Percentiles rank a stretch among this genome's conserved stretches.
Evolutionary conservation across 1,139 yeast genomes (phyloP).

Genomic region (Yamadazyma membranifaciens): DNA sequence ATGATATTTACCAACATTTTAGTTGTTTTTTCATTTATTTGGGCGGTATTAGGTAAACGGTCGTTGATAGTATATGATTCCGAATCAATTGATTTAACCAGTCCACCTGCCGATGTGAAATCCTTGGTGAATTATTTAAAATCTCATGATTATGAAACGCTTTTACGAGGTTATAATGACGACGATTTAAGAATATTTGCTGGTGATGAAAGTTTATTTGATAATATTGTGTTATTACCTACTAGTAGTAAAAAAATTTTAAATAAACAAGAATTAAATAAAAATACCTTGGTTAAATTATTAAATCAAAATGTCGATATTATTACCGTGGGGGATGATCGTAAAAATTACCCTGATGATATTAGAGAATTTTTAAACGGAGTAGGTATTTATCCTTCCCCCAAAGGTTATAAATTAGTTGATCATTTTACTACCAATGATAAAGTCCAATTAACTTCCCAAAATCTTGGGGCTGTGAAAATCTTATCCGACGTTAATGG

Average conservation of each 20-base stretch:
- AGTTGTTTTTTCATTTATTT: slow-evolving; percentile 9
- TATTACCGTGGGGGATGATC: slow-evolving; percentile 53
- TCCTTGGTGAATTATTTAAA: slow-evolving; percentile 23
- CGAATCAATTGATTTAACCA: slow-evolving; percentile 21
- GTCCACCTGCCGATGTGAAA: slow-evolving; percentile 18
- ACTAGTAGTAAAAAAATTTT: slow-evolving; percentile 32
- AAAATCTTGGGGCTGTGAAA: slow-evolving; percentile 23
- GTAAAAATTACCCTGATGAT: slow-evolving; percentile 57
- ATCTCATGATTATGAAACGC: slow-evolving; percentile 12
- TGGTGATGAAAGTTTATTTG: slow-evolving; percentile 27
- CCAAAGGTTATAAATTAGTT: slow-evolving; percentile 62
- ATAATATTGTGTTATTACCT: slow-evolving; percentile 41
- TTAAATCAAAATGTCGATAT: slow-evolving; percentile 83
- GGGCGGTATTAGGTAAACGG: slow-evolving; percentile 15
- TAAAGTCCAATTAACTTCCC: slow-evolving; percentile 21
- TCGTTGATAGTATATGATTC: slow-evolving; percentile 36
- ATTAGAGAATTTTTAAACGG: slow-evolving; percentile 69
- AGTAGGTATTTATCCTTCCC: slow-evolving; percentile 82
- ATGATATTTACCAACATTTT: slow-evolving; percentile 5
- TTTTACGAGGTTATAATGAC: slow-evolving; percentile 24
- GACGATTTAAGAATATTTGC: slow-evolving; percentile 24
- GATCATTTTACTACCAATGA: slow-evolving; percentile 60
- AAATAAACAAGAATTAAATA: slow-evolving; percentile 32
- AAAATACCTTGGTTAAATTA: slow-evolving; percentile 42
- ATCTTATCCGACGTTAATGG: slow-evolving; percentile 21